Percentiles rank a stretch among this genome's conserved stretches.
phyloP scores from a whole-genome alignment of 495 filamentous ascomycete species.

The Recurvomyces mirabilis region DNA sequence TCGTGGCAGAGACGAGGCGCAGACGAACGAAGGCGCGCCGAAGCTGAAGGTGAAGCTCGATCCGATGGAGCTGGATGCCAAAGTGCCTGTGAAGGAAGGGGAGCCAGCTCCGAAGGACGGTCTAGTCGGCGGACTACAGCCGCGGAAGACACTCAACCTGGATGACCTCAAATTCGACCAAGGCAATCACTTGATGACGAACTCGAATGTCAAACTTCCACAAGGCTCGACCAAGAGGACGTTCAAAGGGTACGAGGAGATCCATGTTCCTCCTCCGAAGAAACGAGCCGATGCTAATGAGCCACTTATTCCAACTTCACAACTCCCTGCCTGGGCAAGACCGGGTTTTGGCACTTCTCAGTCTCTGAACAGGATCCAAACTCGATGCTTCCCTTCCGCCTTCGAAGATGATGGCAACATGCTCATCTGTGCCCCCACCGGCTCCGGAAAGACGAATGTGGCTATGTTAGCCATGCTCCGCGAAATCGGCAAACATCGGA shows the following conservation, averaged over 20 bases:
- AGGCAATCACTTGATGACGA: slow-evolving; percentile 97
- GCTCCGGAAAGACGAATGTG: slow-evolving; percentile 97
- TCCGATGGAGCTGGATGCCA: slow-evolving; percentile 82
- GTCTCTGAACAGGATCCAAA: slow-evolving; percentile 89
- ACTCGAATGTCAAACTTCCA: slow-evolving; percentile 87
- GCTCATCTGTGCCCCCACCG: slow-evolving; percentile 93
- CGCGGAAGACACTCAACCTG: slow-evolving; percentile 75
- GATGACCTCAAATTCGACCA: slow-evolving; percentile 96
- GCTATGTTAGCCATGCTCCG: slow-evolving; percentile 94
- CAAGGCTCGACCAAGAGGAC: slow-evolving; percentile 88
- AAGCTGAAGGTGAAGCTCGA: slow-evolving; percentile 77
- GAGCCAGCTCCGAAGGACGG: slow-evolving; percentile 47
- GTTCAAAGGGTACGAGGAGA: slow-evolving; percentile 97
- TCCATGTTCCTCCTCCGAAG: slow-evolving; percentile 88
- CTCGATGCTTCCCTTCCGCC: slow-evolving; percentile 77
- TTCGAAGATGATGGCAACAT: slow-evolving; percentile 95
- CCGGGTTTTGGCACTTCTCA: slow-evolving; percentile 68
- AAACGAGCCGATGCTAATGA: slow-evolving; percentile 70
- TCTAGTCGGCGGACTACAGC: slow-evolving; percentile 76
- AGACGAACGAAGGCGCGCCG: slow-evolving; percentile 33
- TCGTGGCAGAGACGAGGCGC: slow-evolving; percentile 32
- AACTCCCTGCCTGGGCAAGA: slow-evolving; percentile 86
- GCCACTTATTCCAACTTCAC: slow-evolving; percentile 65
- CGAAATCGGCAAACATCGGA: slow-evolving; percentile 91
- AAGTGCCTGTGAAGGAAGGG: slow-evolving; percentile 41